These are phyloP conservation scores for Schoenoplectus tabernaemontani DNA, from an alignment of 202 grass and related monocot genomes.

Conservation along the genomic window DNA sequence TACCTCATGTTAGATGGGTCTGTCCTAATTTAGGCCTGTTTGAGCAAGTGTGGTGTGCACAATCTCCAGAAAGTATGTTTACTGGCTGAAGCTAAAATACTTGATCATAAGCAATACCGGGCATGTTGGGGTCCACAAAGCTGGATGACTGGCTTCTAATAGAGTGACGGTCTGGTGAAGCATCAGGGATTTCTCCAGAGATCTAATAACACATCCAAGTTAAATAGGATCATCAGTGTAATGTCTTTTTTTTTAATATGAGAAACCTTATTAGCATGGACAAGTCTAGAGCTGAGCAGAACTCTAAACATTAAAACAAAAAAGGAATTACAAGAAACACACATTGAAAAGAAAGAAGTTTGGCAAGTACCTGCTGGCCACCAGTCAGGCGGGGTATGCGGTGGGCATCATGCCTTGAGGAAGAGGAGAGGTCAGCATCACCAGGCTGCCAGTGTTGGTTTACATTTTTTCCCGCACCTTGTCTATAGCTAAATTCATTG, in stretches of 20 bases:
- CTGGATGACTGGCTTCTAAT: slow-evolving; percentile 84
- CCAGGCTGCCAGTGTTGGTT: slow-evolving; percentile 64
- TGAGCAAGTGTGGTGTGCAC: background rate
- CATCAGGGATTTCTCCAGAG: slow-evolving; percentile 90
- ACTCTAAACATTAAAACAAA: background rate
- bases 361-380: slow-evolving; percentile 64
- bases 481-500: slow-evolving; percentile 76
- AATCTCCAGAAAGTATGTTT: background rate
- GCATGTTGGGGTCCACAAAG: slow-evolving; percentile 89
- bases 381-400: slow-evolving; percentile 68
- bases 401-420: slow-evolving; percentile 68
- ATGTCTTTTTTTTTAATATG: background rate
- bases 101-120: slow-evolving; percentile 42
- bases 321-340: background rate
- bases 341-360: slow-evolving; percentile 5
- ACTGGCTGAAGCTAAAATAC: background rate
- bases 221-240: slow-evolving; percentile 25
- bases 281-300: slow-evolving; percentile 1
- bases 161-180: slow-evolving; percentile 90
- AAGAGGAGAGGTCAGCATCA: slow-evolving; percentile 83
- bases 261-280: slow-evolving; percentile 9
- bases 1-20: background rate
- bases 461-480: slow-evolving; percentile 52
- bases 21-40: too few species aligned
- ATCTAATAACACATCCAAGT: slow-evolving; percentile 38